Evolutionary conservation across 1,284 basidiomycete species (phyloP).

Genomic region (Neonothopanus nambi): DNA sequence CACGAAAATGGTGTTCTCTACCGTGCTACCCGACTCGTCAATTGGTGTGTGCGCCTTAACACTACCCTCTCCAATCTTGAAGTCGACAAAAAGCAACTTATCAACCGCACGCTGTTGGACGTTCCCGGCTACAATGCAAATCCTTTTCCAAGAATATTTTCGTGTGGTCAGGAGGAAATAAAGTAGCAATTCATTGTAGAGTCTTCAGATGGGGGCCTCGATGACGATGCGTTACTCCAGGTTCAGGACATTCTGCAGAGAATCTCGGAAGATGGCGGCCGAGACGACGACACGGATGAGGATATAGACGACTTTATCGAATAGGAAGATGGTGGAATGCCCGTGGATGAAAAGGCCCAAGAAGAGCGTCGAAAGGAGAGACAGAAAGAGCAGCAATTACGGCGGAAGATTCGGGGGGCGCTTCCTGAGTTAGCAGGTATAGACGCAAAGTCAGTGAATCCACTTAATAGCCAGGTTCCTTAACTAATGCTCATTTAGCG

Average conservation of each 20-base stretch:
- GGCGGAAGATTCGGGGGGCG: slow-evolving; percentile 56
- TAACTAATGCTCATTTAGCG: slow-evolving; percentile 49
- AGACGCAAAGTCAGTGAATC: slow-evolving; percentile 71
- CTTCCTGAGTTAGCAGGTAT: slow-evolving; percentile 84
- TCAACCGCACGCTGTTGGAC: slow-evolving; percentile 83
- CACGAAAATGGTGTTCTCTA: slow-evolving; percentile 95
- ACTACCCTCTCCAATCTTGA: slow-evolving; percentile 97
- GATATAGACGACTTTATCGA: slow-evolving; percentile 91
- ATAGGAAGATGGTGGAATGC: slow-evolving; percentile 72
- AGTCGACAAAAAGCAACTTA: slow-evolving; percentile 94
- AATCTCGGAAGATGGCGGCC: slow-evolving; percentile 82
- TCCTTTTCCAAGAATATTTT: slow-evolving; percentile 98
- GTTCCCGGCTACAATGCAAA: slow-evolving; percentile 95
- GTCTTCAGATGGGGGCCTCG: slow-evolving; percentile 82
- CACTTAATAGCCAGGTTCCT: slow-evolving; percentile 10
- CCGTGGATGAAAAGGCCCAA: slow-evolving; percentile 71
- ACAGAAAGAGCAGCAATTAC: slow-evolving; percentile 63
- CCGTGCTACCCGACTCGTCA: slow-evolving; percentile 95
- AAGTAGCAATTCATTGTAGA: no score
- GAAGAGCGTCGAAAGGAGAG: slow-evolving; percentile 73
- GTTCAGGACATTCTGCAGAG: slow-evolving; percentile 73
- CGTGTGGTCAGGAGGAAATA: slow-evolving; percentile 96
- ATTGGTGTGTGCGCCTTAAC: slow-evolving; percentile 97
- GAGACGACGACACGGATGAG: slow-evolving; percentile 70
- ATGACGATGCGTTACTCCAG: slow-evolving; percentile 55